Base-by-base conservation (phyloP, 306 rosid species). In the Potentilla sterilis region DNA sequence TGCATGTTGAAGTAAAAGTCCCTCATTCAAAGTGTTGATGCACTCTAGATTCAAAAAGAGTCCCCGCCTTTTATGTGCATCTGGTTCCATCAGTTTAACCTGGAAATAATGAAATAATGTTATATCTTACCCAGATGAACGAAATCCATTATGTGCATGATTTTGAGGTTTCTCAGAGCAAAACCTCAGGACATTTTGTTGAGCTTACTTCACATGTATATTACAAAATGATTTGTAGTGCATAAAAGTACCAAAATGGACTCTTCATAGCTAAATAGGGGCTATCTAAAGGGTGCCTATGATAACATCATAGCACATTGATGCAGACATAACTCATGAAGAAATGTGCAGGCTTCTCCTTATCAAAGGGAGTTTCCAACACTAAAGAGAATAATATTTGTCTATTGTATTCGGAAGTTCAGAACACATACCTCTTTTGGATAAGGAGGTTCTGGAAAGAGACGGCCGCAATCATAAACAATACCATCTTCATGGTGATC, bases 401-500 rank as follows among this genome's bases (percentile, higher is more conserved):
- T 65, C 44, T 67, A 41, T 75, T 69, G 61, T 71, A 41, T 75
- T 5, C 11, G 8, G 67, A 62, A 32, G 37, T 75, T 62, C 4
- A 15, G 42, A 62, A 32, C 66, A 74, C 75, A 58, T 87, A 95
- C 99, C 96, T 95, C 96, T 77, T 78, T 87, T 28, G 99, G 99
- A 84, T 86, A 95, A 61, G 99, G 99, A 82, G 99, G 99, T 78
- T 90, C 97, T 14, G 99, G 97, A 77, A 95, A 95, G 71, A 90
- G 93, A 78, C 51, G 85, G 55, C 85, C 87, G 69, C 99, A 95
- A 69, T 90, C 83, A 77, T 92, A 92, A 63, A 92, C 99, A 74
- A 92, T 77, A 79, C 73, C 86, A 69, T 95, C 93, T 40, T 90
- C 93, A 77, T 95, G 99, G 83, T 89, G 90, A 73, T 84, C 84